A percentile compares a stretch with the other conserved stretches of the same genome.
Conservation (phyloP, 2,329 filamentous ascomycete genomes). For the Ascochyta viciae-villosae region DNA sequence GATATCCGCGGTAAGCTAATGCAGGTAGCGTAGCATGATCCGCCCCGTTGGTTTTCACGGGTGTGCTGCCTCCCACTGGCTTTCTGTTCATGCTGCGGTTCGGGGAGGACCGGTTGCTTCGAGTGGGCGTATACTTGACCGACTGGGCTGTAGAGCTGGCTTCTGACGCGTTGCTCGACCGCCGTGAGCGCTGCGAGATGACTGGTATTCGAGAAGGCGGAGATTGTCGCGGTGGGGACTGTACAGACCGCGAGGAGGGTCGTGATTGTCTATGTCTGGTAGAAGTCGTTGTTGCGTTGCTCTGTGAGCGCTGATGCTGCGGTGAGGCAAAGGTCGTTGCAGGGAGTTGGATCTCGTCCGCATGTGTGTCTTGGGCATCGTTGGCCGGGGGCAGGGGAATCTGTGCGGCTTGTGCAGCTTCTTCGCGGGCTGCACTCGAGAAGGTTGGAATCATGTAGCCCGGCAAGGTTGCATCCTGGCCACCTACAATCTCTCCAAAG, state of each 20-base stretch:
- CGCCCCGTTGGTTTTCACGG: conserved; percentile 16
- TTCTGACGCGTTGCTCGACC: conserved; percentile 45
- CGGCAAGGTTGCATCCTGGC: conserved; percentile 38
- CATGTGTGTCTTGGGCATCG: conserved; percentile 15
- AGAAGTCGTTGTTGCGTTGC: conserved; percentile 25
- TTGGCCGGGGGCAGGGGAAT: conserved; percentile 13
- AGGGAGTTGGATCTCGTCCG: conserved; percentile 21
- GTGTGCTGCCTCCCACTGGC: conserved; percentile 17
- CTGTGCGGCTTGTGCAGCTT: conserved; percentile 17
- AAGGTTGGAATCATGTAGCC: conserved; percentile 45
- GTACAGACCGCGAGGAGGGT: conserved; percentile 20
- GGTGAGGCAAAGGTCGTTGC: conserved; percentile 25
- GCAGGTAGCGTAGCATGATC: conserved; percentile 34
- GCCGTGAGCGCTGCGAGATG: conserved; percentile 37
- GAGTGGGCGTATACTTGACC: conserved; percentile 38
- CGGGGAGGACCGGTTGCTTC: conserved; percentile 39
- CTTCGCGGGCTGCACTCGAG: conserved; percentile 23
- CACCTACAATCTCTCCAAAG: conserved; percentile 47
- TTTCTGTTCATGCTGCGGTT: conserved; percentile 29
- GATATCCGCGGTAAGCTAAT: conserved; percentile 42
- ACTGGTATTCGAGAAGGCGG: conserved; percentile 46
- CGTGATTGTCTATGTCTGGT: conserved; percentile 20
- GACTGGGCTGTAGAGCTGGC: conserved; percentile 46
- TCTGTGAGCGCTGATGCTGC: conserved; percentile 29
- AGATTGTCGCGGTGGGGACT: conserved; percentile 31